A percentile compares a stretch with the other conserved stretches of the same genome.
Evolutionary conservation across 352 stramenopile genomes (phyloP).

Genomic region (Hyphochytrium catenoides): DNA sequence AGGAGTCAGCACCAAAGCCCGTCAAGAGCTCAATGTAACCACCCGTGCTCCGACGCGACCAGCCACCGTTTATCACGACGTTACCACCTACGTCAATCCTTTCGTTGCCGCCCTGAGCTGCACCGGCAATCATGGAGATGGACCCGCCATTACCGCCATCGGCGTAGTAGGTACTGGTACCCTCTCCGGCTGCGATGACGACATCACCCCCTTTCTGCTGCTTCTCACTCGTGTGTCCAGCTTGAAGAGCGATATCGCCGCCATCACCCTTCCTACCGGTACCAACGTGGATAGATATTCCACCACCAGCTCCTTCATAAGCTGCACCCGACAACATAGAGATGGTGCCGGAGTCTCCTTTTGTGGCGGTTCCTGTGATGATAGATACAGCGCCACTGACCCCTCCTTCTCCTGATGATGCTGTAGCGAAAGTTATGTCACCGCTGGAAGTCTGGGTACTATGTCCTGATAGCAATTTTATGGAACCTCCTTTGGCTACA

Average conservation of each 20-base stretch:
- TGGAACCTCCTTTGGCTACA: conserved; percentile 24
- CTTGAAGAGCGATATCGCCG: conserved; percentile 38
- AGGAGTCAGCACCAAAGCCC: too few relatives aligned
- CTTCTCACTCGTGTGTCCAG: conserved; percentile 21
- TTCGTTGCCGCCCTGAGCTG: conserved; percentile 18
- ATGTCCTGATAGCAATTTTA: conserved; percentile 27
- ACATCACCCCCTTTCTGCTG: conserved; percentile 23
- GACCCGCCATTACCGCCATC: conserved; percentile 28
- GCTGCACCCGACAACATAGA: conserved; percentile 40
- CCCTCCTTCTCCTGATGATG: conserved; percentile 38
- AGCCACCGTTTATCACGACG: conserved; percentile 3
- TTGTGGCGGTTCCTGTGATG: conserved; percentile 33
- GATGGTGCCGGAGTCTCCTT: conserved; percentile 37
- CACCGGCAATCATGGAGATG: conserved; percentile 24
- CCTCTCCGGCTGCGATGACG: conserved; percentile 20
- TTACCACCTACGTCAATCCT: conserved; percentile 1
- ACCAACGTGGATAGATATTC: conserved; percentile 45
- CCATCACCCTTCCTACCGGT: conserved; percentile 50
- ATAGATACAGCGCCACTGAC: conserved; percentile 44
- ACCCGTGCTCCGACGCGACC: background rate
- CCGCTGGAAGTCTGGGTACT: conserved; percentile 25
- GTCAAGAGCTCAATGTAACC: conserved; percentile 2
- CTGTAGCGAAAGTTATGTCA: conserved; percentile 27
- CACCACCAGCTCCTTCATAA: conserved; percentile 34
- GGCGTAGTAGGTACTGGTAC: conserved; percentile 15